Base-by-base conservation (phyloP, 2,329 filamentous ascomycete genomes). In the Hymenoscyphus fructigenus region DNA sequence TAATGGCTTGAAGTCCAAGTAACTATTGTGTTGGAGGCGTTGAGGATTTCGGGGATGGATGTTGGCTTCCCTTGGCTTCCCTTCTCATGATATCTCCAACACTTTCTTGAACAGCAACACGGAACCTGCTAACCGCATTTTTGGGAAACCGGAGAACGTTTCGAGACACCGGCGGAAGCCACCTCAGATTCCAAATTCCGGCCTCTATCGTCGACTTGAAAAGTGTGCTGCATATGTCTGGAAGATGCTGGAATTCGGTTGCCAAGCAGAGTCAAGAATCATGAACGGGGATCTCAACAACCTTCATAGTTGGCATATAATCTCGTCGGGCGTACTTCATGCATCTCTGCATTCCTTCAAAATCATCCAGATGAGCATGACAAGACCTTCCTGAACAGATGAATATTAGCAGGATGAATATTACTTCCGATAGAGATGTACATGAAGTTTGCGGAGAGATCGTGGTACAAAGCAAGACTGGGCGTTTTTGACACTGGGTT, bases 401-500 rank as follows among this genome's bases (percentile, higher is more conserved):
- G 44, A 50, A 12, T 23, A 4, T 26, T 23, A 50, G 44, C n/a
- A 50, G 44, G 9, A 50, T 9, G 44, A 50, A 12, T 20, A 23
- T 23, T 50, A 10, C 3, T 26, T 50, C 44, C 44, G 44, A 23
- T 23, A 23, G 9, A 23, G 23, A 26, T 50, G 44, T 10, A 50
- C 44, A 50, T 23, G 44, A 50, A 23, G 44, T 50, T 23, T 26
- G 20, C 44, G 20, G 44, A 50, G 44, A 50, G 44, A 23, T 50
- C n/a, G 44, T 50, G n/a, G 20, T 50, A 50, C 57, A 59, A 10
- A 5, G 7, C 57, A 59, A 59, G 28, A 20, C n/a, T 47, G 34
- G 57, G 34, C 57, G 57, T 44, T 28, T 34, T 59, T 17, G 23
- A 59, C 7, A 41, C 38, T 23, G 20, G 57, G 34, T 44, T 44